Base-by-base conservation (phyloP, 2,329 filamentous ascomycete genomes). In the Cordyceps pruinosa region DNA sequence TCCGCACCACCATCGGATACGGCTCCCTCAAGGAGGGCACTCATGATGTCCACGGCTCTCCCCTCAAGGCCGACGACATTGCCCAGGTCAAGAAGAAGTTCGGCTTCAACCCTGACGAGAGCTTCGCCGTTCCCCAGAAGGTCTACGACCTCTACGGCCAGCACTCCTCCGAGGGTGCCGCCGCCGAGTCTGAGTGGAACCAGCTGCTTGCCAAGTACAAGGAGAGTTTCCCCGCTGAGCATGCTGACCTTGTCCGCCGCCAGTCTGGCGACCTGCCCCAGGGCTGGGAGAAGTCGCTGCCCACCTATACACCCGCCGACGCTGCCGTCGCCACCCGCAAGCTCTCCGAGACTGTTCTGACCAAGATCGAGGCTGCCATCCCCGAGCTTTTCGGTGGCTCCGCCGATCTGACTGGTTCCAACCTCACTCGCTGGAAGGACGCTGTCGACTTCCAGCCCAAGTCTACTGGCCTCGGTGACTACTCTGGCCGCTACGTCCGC, bases 371-470 rank as follows among this genome's bases (percentile, higher is more conserved):
- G 80, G 76, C 82, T 52, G 84, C 79, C 64, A 72, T 99, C 56
- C 94, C 94, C 64, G 94, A 97, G 77, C 86, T 99, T 59, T 76
- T 99, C 61, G 96, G 93, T 73, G 94, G 94, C 68, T 99, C 94
- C 63, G 94, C 94, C 67, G 94, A 99, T 82, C 76, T 99, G 82
- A 99, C 94, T 72, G 90, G 90, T 71, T 97, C 94, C 72, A 99
- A 99, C 85, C 87, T 97, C 80, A 99, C 94, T 66, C 87, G 92
- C 73, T 97, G 92, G 91, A 99, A 97, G 88, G 83, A 85, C 56
- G 93, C 94, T 58, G 85, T 93, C 65, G 94, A 99, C 81, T 97
- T 99, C 87, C 94, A 99, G 82, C 90, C 92, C 63, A 89, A 90
- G 59, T 80, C 83, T 68, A 87, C 84, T 63, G 88, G 88, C 62